Evolutionary conservation across 352 stramenopile species (phyloP), one percentile per base, ranked within the genome.

Genomic region (Globisporangium barbulae): DNA sequence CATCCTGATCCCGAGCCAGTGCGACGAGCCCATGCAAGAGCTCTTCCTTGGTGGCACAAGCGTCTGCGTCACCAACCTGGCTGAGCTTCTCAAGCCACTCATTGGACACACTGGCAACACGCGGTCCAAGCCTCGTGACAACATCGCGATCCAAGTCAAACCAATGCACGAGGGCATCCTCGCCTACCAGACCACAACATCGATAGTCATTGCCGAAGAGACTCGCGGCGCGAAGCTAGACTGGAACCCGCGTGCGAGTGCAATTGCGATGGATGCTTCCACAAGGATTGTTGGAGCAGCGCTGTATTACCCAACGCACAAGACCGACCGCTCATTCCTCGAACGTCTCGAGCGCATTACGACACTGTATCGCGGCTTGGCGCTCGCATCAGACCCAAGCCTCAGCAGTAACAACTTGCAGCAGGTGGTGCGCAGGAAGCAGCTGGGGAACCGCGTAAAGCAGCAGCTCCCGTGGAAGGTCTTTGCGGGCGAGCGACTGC

Each of bases 391-490:
- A 17, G 42, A 50, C 19, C 15, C 53, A 52, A 61, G 53, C 47
- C 39, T 4, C 21, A 60, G 13, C 25, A 22, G 3, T 9, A 47
- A 30, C 19, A 37, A 50, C 37, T 56, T 17, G 5, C 45, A 48
- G 17, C 45, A 48, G 12, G 15, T 35, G 15, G 12, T 9, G 5
- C 53, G 56, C 15, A 59, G 56, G 10, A 64, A 55, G 19, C 48
- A 61, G 8, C 19, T 49, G 15, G 50, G 62, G 5, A 52, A n/a
- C 13, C 53, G 33, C 2, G 42, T 58, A 30, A 75, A 75, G 5
- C 81, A 85, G 44, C 75, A 80, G 31, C 60, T 91, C 1, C 65
- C 73, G 4, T 91, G 83, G 83, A 91, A 90, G 21, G 61, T 84
- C 35, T 76, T 76, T 13, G 80, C 83, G 0, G 74, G 76, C 4